Conservation (phyloP, 345 rosid species). For the Boechera divaricarpa region DNA sequence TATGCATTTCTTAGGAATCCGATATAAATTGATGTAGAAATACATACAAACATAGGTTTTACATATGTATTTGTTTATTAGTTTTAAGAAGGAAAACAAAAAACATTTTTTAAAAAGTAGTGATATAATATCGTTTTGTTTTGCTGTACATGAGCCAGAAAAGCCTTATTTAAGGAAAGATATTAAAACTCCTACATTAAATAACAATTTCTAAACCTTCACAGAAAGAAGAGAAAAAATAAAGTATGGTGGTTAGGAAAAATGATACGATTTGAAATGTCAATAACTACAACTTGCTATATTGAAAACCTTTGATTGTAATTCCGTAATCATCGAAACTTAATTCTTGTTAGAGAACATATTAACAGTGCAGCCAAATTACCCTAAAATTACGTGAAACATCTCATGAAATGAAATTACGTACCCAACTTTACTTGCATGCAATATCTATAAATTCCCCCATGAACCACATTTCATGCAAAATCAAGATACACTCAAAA, state of each 20-base stretch:
- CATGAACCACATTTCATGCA: conserved; percentile 30
- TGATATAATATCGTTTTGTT: background rate
- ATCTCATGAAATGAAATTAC: conserved; percentile 23
- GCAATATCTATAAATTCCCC: conserved; percentile 38
- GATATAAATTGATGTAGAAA: background rate
- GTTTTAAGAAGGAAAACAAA: background rate
- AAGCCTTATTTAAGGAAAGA: background rate
- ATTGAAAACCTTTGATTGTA: conserved; percentile 18
- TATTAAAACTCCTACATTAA: background rate
- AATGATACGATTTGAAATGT: conserved; percentile 17
- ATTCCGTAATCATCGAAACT: conserved; percentile 38
- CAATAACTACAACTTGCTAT: conserved; percentile 27
- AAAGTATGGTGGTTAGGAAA: conserved; percentile 21
- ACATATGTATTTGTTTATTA: background rate
- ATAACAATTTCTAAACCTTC: conserved; percentile 4
- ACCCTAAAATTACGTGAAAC: conserved; percentile 32
- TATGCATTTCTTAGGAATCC: background rate
- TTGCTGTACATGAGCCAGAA: background rate
- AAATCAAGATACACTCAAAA: conserved; percentile 10
- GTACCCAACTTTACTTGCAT: conserved; percentile 42
- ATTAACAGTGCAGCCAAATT: conserved; percentile 30
- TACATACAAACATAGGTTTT: background rate
- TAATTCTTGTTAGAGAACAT: conserved; percentile 26
- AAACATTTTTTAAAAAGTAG: background rate
- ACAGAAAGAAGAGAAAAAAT: conserved; percentile 5